These are phyloP conservation scores for Pinus albicaulis DNA, from an alignment of 75 land plant species.

Conservation along the genomic window DNA sequence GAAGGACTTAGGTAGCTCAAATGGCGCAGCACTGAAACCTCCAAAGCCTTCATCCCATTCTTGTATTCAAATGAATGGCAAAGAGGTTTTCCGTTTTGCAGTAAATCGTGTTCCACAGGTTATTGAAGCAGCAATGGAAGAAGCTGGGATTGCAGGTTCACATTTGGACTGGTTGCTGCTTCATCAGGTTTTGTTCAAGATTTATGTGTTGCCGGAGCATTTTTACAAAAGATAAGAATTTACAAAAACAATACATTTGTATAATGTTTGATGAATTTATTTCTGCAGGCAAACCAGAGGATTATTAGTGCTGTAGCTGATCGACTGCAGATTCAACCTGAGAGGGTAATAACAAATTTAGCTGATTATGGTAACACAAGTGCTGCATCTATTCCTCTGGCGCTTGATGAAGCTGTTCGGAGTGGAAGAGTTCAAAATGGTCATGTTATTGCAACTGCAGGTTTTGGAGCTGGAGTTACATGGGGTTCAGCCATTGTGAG, in stretches of 20 bases:
- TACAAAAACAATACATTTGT: neutral
- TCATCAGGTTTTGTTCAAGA: slow-evolving; percentile 68
- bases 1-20: slow-evolving; percentile 26
- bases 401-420: slow-evolving; percentile 90
- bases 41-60: slow-evolving; percentile 56
- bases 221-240: neutral
- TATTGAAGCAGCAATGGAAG: slow-evolving; percentile 74
- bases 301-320: slow-evolving; percentile 86
- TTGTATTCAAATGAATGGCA: slow-evolving; percentile 92
- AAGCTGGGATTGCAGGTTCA: slow-evolving; percentile 67
- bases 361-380: slow-evolving; percentile 92
- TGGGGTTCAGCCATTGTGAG: slow-evolving; percentile 90
- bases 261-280: neutral
- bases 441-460: slow-evolving; percentile 72
- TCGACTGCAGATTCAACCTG: slow-evolving; percentile 59
- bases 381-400: slow-evolving; percentile 95
- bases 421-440: slow-evolving; percentile 74
- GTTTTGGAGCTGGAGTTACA: slow-evolving; percentile 96
- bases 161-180: slow-evolving; percentile 91
- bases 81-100: slow-evolving; percentile 95
- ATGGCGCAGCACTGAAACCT: slow-evolving; percentile 47
- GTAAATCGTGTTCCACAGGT: slow-evolving; percentile 75
- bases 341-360: slow-evolving; percentile 74
- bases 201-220: neutral
- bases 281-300: slow-evolving; percentile 88